Conservation (phyloP, 1,284 basidiomycete species). For the Leccinum huronense region DNA sequence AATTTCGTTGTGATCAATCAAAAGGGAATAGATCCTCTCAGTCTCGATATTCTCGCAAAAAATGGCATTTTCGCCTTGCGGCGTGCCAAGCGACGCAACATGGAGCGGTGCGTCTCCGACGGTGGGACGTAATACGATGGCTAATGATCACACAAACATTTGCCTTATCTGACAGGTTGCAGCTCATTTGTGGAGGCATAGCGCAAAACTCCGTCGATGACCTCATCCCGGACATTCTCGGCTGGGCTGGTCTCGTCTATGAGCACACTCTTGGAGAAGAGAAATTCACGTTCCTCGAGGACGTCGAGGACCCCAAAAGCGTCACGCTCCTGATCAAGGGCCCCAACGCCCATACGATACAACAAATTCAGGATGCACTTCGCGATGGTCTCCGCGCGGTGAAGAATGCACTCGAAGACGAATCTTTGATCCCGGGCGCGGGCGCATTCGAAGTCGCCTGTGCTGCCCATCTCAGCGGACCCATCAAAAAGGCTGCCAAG, state of each 20-base stretch:
- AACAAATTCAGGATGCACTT: slow-evolving; percentile 96
- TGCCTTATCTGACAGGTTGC: slow-evolving; percentile 54
- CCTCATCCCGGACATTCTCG: slow-evolving; percentile 86
- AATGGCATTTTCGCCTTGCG: slow-evolving; percentile 94
- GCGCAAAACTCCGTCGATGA: slow-evolving; percentile 99
- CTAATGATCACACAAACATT: slow-evolving; percentile 18
- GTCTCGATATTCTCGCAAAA: slow-evolving; percentile 95
- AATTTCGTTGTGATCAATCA: slow-evolving; percentile 98
- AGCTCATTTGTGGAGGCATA: slow-evolving; percentile 91
- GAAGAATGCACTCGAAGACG: slow-evolving; percentile 96
- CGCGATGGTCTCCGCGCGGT: slow-evolving; percentile 95
- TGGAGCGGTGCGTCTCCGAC: slow-evolving; percentile 73
- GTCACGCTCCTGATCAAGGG: slow-evolving; percentile 98
- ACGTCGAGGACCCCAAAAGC: slow-evolving; percentile 94
- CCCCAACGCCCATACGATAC: slow-evolving; percentile 96
- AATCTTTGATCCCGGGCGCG: slow-evolving; percentile 86
- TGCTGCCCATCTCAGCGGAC: slow-evolving; percentile 76
- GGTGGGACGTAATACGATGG: slow-evolving; percentile 29
- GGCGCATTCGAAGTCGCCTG: slow-evolving; percentile 99
- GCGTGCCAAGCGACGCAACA: slow-evolving; percentile 95
- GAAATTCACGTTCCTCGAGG: slow-evolving; percentile 98
- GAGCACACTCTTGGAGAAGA: slow-evolving; percentile 99
- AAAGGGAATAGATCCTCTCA: slow-evolving; percentile 99
- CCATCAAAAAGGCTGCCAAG: slow-evolving; percentile 84
- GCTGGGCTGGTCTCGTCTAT: slow-evolving; percentile 98